Percentiles rank a stretch among this genome's conserved stretches.
phyloP scores from a whole-genome alignment of 2,329 filamentous ascomycete genomes.

The Zasmidium citrigriseum region DNA sequence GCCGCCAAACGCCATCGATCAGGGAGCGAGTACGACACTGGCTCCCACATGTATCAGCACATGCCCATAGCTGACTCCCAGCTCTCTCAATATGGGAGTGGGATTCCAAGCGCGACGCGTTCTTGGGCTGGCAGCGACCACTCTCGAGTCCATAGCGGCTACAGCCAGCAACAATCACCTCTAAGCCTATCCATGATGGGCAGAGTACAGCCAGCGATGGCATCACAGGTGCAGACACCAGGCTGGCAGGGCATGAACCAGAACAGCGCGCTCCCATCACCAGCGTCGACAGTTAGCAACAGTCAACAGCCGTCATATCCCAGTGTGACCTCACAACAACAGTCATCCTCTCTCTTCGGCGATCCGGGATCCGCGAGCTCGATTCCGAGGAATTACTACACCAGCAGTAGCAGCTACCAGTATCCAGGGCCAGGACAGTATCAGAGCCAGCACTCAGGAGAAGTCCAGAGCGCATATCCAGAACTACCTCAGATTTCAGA shows the following conservation, averaged over 20 bases:
- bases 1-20: conserved; percentile 28
- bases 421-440: conserved; percentile 16
- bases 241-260: conserved; percentile 13
- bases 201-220: conserved; percentile 13
- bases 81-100: conserved; percentile 14
- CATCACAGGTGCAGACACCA: conserved; percentile 13
- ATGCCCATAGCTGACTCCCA: conserved; percentile 13
- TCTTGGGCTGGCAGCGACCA: conserved; percentile 13
- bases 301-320: conserved; percentile 18
- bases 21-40: conserved; percentile 27
- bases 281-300: conserved; percentile 15
- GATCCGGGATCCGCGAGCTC: conserved; percentile 20
- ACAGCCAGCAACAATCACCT: conserved; percentile 18
- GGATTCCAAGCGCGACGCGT: conserved; percentile 19
- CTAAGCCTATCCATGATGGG: conserved; percentile 13
- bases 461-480: conserved; percentile 5
- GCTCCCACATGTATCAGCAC: conserved; percentile 19
- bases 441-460: conserved; percentile 4
- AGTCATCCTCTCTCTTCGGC: conserved; percentile 16
- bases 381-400: conserved; percentile 17
- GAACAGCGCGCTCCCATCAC: conserved; percentile 19
- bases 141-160: conserved; percentile 14
- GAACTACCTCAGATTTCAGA: conserved; percentile 17
- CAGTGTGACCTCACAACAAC: conserved; percentile 11
- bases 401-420: conserved; percentile 13